Evolutionary conservation across 177 flowering plant species (phyloP), one percentile per base, ranked within the genome.

Genomic region (Telopea speciosissima): DNA sequence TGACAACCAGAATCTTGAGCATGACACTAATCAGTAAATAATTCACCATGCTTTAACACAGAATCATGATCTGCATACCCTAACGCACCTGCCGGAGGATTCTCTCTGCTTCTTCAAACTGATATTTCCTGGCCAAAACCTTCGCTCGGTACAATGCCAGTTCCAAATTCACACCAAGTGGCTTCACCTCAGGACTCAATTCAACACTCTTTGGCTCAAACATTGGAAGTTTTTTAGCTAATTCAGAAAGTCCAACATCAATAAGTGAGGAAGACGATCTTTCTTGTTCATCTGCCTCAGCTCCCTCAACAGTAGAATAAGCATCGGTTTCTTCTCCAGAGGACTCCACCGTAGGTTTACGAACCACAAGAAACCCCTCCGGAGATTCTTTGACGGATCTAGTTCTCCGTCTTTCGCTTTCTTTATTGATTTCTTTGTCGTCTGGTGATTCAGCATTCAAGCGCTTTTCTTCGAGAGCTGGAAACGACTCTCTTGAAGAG

Each of bases 91-190:
- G 81, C 70, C 79, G 66, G 19, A 94, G 90, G 28, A 92, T 74
- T 63, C 83, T 71, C 70, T 81, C 83, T 3, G 97, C 97, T 73
- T 90, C 93, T 24, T 79, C 71, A 67, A 74, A 89, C 70, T 26
- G 82, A 74, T 42, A 88, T 59, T 79, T 85, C 80, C 91, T 83
- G 6, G 81, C 76, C 66, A 92, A 76, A 64, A 83, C 80, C 81
- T 87, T 94, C 0, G 97, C 98, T 74, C 77, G 74, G 62, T 92
- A 92, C 83, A 94, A 66, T 1, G 95, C 93, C 79, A 94, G 78
- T 73, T 89, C 97, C 89, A 92, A 79, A 73, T 94, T 92, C 70
- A 94, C 81, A 19, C 26, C 24, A 24, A 92, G 86, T 1, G 91
- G 96, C 85, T 80, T 79, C 73, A 85, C 84, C n/a, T 23, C 65